Evolutionary conservation across 768 basidiomycete species (phyloP), one percentile per base, ranked within the genome.

Genomic region (Pisolithus marmoratus): DNA sequence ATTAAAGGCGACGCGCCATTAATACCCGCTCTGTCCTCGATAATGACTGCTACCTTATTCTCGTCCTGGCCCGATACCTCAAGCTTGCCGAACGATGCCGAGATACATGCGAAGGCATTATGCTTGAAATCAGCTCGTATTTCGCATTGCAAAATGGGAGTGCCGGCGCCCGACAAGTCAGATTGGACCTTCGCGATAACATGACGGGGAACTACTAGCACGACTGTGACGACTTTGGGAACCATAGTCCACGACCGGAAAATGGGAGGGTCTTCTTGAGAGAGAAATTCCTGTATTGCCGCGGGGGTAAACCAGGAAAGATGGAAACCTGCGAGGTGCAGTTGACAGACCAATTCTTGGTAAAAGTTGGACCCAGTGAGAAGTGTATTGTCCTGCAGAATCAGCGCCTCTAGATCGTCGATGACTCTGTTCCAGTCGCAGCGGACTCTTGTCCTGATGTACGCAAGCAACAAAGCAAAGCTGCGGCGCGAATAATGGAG

Each of bases 401-500:
- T 49, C 8, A 46, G 7, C 1, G 52, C 15, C 69, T 53, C 51
- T 74, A 71, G 36, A 48, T 53, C 46, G 9, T 58, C 54, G 69
- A 85, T 73, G 9, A 70, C 63, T 23, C 63, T 51, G 0, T 23
- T 48, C 84, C 84, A 85, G 41, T 75, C 63, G 2, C 65, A 57
- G 22, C 52, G 52, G 7, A 74, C 61, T 37, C 68, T 63, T 22
- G 62, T 63, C 52, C 71, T 74, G 36, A 80, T 65, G 12, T 73
- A 58, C 12, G 59, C 58, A 14, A 84, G 62, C 37, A 85, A 62
- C 4, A 69, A 55, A 1, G 67, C 79, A 46, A 83, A 81, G 31
- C 72, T 75, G 36, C 67, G 67, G 14, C 83, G 73, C 8, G 63
- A 70, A 55, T 84, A 82, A 53, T 78, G 77, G 20, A 73, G 23